Base-by-base conservation (phyloP, 108 stramenopile genomes). In the Epithemia pelagica region DNA sequence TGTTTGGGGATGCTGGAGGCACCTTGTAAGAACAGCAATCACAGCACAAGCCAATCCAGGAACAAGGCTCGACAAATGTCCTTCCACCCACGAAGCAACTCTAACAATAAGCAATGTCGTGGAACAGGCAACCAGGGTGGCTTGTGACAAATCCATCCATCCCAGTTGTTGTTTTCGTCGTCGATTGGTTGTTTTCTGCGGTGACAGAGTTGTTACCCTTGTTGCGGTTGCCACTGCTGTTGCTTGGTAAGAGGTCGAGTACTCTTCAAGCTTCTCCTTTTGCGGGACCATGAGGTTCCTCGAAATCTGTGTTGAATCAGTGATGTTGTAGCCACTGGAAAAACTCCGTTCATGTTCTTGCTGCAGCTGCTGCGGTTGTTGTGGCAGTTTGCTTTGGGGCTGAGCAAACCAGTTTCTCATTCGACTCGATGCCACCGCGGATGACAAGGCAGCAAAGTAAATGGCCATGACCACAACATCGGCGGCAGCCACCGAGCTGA, bases 401-500 rank as follows among this genome's bases (percentile, higher is more conserved):
- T 46, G 37, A 46, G 37, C 25, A 68, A 68, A 68, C 67, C 30
- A 37, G 20, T 27, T 19, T 32, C 21, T 27, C 2, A 81, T 61
- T 37, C 69, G 65, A 26, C 57, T 60, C 56, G 79, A 86, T 23
- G 78, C 61, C 5, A 82, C 54, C 8, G 78, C 78, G 21, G 74
- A 33, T n/a, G 81, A 69, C 59, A 91, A 30, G 46, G 70, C 25
- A 0, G 84, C 67, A 66, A 91, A 87, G 61, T 88, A 91, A 1
- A 91, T 23, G 24, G 87, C 85, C 90, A 88, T 91, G 30, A 86
- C 83, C 0, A 91, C 63, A 5, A 88, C 58, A 75, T 91, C 90
- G 2, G 87, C 87, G 25, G 87, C 78, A 23, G 85, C 82, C 87
- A 91, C 74, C 52, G 85, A 76, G 22, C 82, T 76, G 37, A 91